phyloP scores from a whole-genome alignment of 2,329 filamentous ascomycete species.

The Ilyonectria robusta region DNA sequence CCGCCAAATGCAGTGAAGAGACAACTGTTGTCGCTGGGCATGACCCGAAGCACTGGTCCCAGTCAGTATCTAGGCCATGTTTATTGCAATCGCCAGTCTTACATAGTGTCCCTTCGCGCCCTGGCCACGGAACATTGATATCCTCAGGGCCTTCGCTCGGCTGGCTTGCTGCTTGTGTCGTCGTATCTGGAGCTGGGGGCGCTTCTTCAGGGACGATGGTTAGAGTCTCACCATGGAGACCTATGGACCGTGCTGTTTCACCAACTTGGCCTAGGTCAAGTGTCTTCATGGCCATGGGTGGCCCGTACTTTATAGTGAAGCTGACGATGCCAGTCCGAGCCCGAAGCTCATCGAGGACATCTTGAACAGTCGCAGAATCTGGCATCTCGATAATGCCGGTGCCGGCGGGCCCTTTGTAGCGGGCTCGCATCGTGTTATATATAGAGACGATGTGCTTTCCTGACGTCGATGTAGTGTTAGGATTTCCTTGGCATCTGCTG shows the following conservation, averaged over 20 bases:
- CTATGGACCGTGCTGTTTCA: slow-evolving; percentile 63
- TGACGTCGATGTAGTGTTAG: no score
- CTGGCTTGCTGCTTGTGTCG: slow-evolving; percentile 18
- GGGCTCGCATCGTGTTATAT: slow-evolving; percentile 73
- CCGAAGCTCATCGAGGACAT: slow-evolving; percentile 73
- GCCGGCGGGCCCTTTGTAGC: slow-evolving; percentile 82
- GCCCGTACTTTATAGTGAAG: slow-evolving; percentile 88
- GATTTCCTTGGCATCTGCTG: not conserved
- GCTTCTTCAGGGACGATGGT: slow-evolving; percentile 62
- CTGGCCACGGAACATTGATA: slow-evolving; percentile 63
- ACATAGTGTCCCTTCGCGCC: slow-evolving; percentile 67
- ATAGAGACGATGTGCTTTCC: not conserved
- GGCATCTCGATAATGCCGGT: slow-evolving; percentile 78
- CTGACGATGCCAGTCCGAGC: slow-evolving; percentile 74
- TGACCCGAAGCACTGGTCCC: slow-evolving; percentile 82
- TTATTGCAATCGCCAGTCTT: slow-evolving; percentile 24
- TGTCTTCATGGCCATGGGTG: slow-evolving; percentile 75
- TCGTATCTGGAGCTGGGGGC: slow-evolving; percentile 29
- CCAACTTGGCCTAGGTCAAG: slow-evolving; percentile 71
- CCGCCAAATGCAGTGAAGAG: slow-evolving; percentile 92
- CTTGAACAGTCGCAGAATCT: slow-evolving; percentile 75
- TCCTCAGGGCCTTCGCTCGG: slow-evolving; percentile 47
- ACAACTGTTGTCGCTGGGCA: slow-evolving; percentile 97
- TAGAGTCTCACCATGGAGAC: slow-evolving; percentile 65
- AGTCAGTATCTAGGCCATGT: slow-evolving; percentile 19